phyloP scores from a whole-genome alignment of 345 rosid species.

The Psidium guajava region DNA sequence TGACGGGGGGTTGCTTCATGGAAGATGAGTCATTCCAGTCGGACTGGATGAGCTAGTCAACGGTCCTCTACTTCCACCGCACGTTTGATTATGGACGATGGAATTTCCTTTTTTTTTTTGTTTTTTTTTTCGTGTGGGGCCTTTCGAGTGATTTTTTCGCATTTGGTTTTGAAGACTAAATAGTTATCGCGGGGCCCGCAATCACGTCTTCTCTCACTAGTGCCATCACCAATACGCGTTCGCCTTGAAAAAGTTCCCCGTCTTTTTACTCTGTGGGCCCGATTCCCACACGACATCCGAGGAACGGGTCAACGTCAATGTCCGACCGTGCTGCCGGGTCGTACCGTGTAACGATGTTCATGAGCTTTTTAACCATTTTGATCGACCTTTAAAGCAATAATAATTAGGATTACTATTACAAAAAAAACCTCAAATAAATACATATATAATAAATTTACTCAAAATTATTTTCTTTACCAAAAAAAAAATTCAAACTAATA shows the following conservation, averaged over 20 bases:
- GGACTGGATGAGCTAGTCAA: background rate
- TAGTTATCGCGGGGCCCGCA: too few species aligned
- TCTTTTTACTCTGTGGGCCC: background rate
- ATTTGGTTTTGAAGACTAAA: too few species aligned
- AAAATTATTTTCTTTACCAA: too few species aligned
- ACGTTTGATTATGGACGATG: background rate
- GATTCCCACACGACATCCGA: background rate
- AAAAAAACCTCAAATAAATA: too few species aligned
- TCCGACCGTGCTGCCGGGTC: background rate
- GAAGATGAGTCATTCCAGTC: background rate
- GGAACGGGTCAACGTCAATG: too few species aligned
- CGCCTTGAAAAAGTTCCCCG: background rate
- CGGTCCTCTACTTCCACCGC: background rate
- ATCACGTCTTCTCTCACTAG: too few species aligned
- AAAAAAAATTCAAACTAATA: too few species aligned
- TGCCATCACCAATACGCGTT: background rate
- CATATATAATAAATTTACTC: too few species aligned
- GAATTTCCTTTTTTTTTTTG: background rate
- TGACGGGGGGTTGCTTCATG: background rate
- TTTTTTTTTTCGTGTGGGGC: too few species aligned
- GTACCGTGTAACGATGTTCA: too few species aligned
- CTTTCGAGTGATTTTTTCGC: too few species aligned
- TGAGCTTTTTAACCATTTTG: too few species aligned
- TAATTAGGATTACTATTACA: background rate
- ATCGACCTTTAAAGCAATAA: background rate